Percentiles rank a stretch among this genome's conserved stretches.
phyloP scores from a whole-genome alignment of 345 rosid species.

The Pistacia integerrima region DNA sequence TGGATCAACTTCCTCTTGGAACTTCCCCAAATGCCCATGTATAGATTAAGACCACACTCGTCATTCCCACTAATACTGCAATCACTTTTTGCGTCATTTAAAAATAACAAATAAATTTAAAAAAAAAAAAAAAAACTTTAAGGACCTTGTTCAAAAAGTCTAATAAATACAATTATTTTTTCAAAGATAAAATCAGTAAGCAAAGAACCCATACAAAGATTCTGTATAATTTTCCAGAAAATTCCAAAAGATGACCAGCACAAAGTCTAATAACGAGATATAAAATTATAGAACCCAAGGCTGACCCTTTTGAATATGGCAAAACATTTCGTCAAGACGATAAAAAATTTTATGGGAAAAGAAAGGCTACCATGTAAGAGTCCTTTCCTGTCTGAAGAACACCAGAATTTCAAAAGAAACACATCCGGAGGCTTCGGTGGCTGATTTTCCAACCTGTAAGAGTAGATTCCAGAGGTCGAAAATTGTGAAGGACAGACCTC shows the following conservation, averaged over 20 bases:
- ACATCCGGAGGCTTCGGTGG: conserved; percentile 50
- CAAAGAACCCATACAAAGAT: no score
- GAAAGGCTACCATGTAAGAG: conserved; percentile 52
- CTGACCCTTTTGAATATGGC: neutral
- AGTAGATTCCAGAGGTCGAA: conserved; percentile 55
- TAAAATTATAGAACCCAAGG: neutral
- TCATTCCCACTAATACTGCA: neutral
- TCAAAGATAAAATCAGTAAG: no score
- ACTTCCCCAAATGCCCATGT: neutral
- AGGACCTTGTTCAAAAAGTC: no score
- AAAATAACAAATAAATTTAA: neutral
- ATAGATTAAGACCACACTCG: neutral
- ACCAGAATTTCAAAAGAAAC: conserved; percentile 71
- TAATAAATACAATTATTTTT: no score
- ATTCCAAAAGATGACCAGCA: neutral
- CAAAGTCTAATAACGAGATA: neutral
- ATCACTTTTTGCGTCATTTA: neutral
- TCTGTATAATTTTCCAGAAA: no score
- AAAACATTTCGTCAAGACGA: conserved; percentile 7
- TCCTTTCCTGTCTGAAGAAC: conserved; percentile 53
- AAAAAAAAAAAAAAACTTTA: no score
- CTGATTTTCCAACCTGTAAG: conserved; percentile 42
- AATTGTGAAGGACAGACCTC: conserved; percentile 68
- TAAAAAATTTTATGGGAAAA: neutral
- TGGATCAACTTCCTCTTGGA: neutral